Percentiles rank a stretch among this genome's conserved stretches.
These are phyloP conservation scores for Ophiostoma sp. DNA, from an alignment of 2,329 filamentous ascomycete genomes.

Conservation along the genomic window DNA sequence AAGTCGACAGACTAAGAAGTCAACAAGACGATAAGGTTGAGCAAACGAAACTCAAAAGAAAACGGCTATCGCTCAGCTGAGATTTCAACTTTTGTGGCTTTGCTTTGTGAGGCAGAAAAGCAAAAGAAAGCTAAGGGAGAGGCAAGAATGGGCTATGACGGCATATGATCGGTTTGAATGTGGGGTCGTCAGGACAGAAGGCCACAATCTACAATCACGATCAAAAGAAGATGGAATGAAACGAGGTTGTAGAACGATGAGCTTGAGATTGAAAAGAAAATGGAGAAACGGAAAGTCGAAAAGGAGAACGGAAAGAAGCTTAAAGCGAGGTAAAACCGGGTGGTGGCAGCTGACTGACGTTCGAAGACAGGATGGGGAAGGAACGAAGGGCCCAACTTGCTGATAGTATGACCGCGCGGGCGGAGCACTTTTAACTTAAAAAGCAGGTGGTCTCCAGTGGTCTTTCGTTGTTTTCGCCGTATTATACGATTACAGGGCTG, in stretches of 20 bases:
- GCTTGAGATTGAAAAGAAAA: neutral
- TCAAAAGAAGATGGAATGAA: neutral
- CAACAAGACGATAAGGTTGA: neutral
- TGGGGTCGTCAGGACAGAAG: neutral
- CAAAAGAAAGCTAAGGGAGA: neutral
- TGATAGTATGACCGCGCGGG: neutral
- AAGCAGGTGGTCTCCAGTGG: neutral
- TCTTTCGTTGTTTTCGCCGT: neutral
- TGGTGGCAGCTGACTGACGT: slow-evolving; percentile 19
- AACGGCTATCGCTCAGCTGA: slow-evolving; percentile 5
- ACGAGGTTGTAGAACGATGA: neutral
- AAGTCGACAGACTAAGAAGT: neutral
- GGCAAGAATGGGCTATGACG: neutral
- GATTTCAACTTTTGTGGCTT: neutral
- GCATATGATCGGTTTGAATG: slow-evolving; percentile 2
- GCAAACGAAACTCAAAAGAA: neutral
- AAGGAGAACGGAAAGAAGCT: neutral
- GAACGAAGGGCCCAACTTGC: neutral
- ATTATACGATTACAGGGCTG: neutral
- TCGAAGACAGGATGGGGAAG: neutral
- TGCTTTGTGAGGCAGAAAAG: neutral
- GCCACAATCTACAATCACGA: neutral
- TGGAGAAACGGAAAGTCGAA: neutral
- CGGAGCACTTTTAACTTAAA: neutral
- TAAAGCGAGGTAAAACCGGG: neutral